phyloP scores from a whole-genome alignment of 1,284 basidiomycete species.

The Neonothopanus nambi region DNA sequence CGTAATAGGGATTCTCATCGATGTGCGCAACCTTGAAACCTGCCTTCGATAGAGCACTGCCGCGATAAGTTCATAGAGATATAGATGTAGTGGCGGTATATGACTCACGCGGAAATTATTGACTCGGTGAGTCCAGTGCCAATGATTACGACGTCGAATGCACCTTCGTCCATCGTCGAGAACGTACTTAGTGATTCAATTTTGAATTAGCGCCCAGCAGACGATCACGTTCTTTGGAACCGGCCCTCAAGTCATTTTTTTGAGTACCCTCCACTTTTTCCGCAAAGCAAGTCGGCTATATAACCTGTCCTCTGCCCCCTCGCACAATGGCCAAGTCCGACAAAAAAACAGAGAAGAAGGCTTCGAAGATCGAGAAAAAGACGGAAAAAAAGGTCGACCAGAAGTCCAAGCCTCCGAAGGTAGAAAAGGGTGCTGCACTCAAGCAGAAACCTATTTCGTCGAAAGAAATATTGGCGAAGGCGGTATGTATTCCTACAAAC shows the following conservation, averaged over 20 bases:
- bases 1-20: conserved; percentile 86
- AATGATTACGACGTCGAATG: conserved; percentile 81
- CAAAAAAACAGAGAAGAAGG: conserved; percentile 33
- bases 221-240: neutral
- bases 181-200: no score
- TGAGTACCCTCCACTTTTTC: neutral
- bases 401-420: conserved; percentile 8
- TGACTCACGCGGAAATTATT: conserved; percentile 83
- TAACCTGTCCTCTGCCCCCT: no score
- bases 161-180: conserved; percentile 16
- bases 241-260: conserved; percentile 1
- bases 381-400: conserved; percentile 30
- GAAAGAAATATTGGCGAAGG: conserved; percentile 8
- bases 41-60: conserved; percentile 83
- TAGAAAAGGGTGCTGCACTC: neutral
- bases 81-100: conserved; percentile 8
- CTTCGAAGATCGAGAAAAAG: conserved; percentile 45
- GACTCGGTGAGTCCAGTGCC: conserved; percentile 89
- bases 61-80: conserved; percentile 23
- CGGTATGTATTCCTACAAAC: neutral
- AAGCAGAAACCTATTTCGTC: conserved; percentile 6
- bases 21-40: conserved; percentile 88
- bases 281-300: neutral
- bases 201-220: no score
- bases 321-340: conserved; percentile 23